phyloP scores from a whole-genome alignment of 768 basidiomycete genomes.

The Auricularia heimuer region DNA sequence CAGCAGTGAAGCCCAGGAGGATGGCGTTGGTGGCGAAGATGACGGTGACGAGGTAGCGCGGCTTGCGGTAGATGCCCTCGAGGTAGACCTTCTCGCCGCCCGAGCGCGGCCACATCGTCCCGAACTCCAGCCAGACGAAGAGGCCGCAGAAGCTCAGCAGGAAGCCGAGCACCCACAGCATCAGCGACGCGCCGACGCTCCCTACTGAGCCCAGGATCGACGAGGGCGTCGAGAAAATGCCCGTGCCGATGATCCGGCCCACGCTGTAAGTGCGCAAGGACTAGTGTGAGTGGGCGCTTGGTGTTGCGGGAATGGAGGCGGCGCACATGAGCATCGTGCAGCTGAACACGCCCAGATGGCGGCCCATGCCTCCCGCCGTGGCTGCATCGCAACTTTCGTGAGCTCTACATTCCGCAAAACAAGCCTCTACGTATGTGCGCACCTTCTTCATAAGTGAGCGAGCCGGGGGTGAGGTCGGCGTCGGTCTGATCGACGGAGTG shows the following conservation, averaged over 20 bases:
- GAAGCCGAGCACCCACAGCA: conserved; percentile 58
- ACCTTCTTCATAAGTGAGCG: conserved; percentile 43
- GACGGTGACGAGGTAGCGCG: conserved; percentile 38
- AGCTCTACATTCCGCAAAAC: too few relatives aligned
- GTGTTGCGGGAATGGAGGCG: neutral
- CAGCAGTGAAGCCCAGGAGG: conserved; percentile 25
- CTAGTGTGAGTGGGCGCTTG: neutral
- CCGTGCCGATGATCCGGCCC: conserved; percentile 51
- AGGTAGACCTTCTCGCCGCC: conserved; percentile 58
- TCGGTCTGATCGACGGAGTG: conserved; percentile 4
- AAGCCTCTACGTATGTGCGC: neutral
- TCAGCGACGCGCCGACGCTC: conserved; percentile 48
- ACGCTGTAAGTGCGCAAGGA: conserved; percentile 20
- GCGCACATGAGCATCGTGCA: conserved; percentile 46
- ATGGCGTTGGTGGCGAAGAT: conserved; percentile 41
- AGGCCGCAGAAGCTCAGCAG: conserved; percentile 40
- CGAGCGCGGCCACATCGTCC: conserved; percentile 53
- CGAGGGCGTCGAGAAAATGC: conserved; percentile 56
- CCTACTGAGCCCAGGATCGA: conserved; percentile 47
- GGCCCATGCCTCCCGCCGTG: conserved; percentile 46
- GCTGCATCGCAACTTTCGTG: conserved; percentile 19
- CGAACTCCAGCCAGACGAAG: conserved; percentile 47
- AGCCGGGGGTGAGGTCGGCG: conserved; percentile 29
- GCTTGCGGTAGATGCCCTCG: conserved; percentile 42
- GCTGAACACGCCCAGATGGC: conserved; percentile 46